Base-by-base conservation (phyloP, 306 rosid genomes). In the Inga leiocalycina region DNA sequence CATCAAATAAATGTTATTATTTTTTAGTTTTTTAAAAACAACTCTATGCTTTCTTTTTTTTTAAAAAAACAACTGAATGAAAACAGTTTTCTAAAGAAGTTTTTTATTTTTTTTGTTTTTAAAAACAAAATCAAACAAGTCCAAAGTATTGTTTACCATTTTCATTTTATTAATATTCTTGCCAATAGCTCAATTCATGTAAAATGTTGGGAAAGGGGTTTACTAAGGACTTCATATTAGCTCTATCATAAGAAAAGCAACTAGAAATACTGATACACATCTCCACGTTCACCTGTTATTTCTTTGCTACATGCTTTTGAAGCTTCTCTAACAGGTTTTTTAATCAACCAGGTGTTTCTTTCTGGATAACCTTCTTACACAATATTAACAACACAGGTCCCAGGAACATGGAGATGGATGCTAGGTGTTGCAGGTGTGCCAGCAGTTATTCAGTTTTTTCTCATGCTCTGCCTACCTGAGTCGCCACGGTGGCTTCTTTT, bases 321-420 rank as follows among this genome's bases (percentile, higher is more conserved):
- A 19, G 20, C 11, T 9, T 35, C 48, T 68, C 74, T 69, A 4
- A 17, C 27, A 17, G 49, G 49, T 17, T 68, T 68, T n/a, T 68
- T 37, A 17, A 15, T 37, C 43, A 35, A 17, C 48, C 3, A 68
- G 48, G 19, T 48, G 15, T 37, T 19, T 68, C 24, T 37, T 37
- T n/a, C 45, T 20, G 22, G 32, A 15, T 41, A 32, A 24, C 5
- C 43, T 41, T 45, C 82, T 81, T 49, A 83, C 66, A 57, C 20
- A n/a, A 22, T 67, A 30, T 64, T 85, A 49, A 54, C 41, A 37
- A 30, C 76, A 48, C 81, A 93, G 94, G 97, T 93, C 78, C 95
- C 89, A 2, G 98, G 98, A 61, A 95, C 98, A 34, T 95, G 98
- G 98, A 80, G 98, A 74, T 93, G 98, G 98, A 93, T 95, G 98